phyloP scores from a whole-genome alignment of 495 filamentous ascomycete species.

The Darksidea phi region DNA sequence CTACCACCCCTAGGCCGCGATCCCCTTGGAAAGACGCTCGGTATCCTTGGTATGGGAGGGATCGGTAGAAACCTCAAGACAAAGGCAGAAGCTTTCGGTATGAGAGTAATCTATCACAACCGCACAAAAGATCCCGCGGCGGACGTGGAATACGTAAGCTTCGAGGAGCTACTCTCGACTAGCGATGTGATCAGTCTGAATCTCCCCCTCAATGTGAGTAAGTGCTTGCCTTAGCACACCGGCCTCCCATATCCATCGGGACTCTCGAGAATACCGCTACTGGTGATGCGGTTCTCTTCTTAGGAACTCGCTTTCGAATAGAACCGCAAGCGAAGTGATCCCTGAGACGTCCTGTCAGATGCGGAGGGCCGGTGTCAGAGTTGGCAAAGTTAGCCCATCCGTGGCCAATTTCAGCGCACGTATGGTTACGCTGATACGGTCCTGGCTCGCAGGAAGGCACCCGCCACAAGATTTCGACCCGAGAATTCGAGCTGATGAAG shows the following conservation, averaged over 20 bases:
- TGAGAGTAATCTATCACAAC: conserved; percentile 67
- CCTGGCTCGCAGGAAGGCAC: conserved; percentile 51
- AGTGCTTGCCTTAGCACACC: background rate
- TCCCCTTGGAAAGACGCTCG: conserved; percentile 64
- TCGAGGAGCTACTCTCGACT: conserved; percentile 62
- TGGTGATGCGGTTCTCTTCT: background rate
- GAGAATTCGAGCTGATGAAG: conserved; percentile 69
- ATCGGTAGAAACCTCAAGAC: conserved; percentile 67
- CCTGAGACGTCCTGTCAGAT: too few relatives aligned
- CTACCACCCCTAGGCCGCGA: conserved; percentile 57
- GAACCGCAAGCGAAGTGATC: too few relatives aligned
- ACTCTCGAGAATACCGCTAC: background rate
- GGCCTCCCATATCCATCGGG: background rate
- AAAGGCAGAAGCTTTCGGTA: conserved; percentile 66
- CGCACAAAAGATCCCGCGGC: conserved; percentile 55
- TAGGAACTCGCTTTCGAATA: background rate
- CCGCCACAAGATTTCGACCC: conserved; percentile 62
- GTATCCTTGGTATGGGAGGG: conserved; percentile 53
- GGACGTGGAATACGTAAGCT: conserved; percentile 65
- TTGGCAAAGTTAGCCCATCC: too few relatives aligned
- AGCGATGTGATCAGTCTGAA: conserved; percentile 79
- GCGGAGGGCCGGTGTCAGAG: too few relatives aligned
- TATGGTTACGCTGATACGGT: too few relatives aligned
- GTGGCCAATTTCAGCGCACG: too few relatives aligned
- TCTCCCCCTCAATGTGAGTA: conserved; percentile 68